Conservation (phyloP, 2,329 filamentous ascomycete species). For the Phaeosphaeria sp. region DNA sequence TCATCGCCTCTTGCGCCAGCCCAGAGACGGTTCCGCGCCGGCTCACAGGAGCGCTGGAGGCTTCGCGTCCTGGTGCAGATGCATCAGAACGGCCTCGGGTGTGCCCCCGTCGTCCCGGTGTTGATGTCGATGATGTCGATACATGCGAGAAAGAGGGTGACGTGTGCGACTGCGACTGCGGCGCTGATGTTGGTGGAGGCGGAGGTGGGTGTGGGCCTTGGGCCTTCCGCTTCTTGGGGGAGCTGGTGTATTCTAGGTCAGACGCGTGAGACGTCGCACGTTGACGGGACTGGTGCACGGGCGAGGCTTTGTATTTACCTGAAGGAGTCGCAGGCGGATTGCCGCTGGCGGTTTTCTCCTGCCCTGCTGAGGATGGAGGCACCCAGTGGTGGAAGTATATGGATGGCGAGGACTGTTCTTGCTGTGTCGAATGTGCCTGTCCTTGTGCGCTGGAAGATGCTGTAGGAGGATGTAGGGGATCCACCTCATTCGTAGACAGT, state of each 20-base stretch:
- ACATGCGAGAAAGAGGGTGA: conserved; percentile 63
- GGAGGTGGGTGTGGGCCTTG: conserved; percentile 59
- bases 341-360: conserved; percentile 59
- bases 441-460: conserved; percentile 50
- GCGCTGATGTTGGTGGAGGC: conserved; percentile 59
- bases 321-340: conserved; percentile 76
- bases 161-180: conserved; percentile 54
- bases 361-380: conserved; percentile 71
- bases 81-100: conserved; percentile 71
- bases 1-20: conserved; percentile 36
- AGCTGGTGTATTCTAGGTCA: conserved; percentile 71
- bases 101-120: conserved; percentile 66
- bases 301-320: conserved; percentile 61
- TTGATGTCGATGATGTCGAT: conserved; percentile 60
- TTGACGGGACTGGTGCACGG: conserved; percentile 48
- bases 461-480: conserved; percentile 55
- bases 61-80: conserved; percentile 52
- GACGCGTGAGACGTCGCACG: conserved; percentile 60
- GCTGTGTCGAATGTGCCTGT: conserved; percentile 60
- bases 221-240: conserved; percentile 86
- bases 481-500: conserved; percentile 61
- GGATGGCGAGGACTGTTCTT: conserved; percentile 71
- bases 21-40: conserved; percentile 43
- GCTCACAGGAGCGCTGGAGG: conserved; percentile 39
- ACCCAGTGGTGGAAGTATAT: conserved; percentile 96